Conservation (phyloP, 192 early-diverging fungal genomes). For the Backusella circina region DNA sequence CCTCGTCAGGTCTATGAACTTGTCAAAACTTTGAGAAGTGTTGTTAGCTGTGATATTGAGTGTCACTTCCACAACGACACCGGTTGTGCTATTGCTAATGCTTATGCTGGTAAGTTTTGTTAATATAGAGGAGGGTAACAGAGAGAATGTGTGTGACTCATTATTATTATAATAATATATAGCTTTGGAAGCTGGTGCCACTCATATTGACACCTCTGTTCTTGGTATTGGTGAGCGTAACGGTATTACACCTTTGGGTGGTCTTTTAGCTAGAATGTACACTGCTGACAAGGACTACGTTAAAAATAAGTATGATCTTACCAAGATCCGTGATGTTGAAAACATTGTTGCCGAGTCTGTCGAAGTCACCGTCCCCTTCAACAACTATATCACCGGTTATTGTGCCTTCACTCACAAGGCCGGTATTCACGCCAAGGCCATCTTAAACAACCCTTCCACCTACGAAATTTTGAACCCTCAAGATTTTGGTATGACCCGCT, state of each 20-base stretch:
- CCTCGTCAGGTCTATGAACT: slow-evolving; percentile 98
- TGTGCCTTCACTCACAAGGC: slow-evolving; percentile 99
- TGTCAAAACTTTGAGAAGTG: slow-evolving; percentile 89
- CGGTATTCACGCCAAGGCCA: slow-evolving; percentile 99
- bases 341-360: slow-evolving; percentile 96
- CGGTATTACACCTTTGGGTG: slow-evolving; percentile 95
- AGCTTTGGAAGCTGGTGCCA: slow-evolving; percentile 95
- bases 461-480: slow-evolving; percentile 98
- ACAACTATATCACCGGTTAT: slow-evolving; percentile 99
- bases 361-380: slow-evolving; percentile 95
- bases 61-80: slow-evolving; percentile 99
- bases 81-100: slow-evolving; percentile 98
- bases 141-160: neutral
- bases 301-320: slow-evolving; percentile 90
- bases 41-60: slow-evolving; percentile 98
- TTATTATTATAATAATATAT: slow-evolving; percentile 16
- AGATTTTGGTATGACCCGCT: slow-evolving; percentile 98
- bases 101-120: slow-evolving; percentile 66
- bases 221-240: slow-evolving; percentile 99
- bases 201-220: slow-evolving; percentile 97
- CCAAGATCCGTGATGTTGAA: slow-evolving; percentile 91
- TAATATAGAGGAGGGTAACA: neutral
- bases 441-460: slow-evolving; percentile 97
- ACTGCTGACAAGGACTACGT: slow-evolving; percentile 89
- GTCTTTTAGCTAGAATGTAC: slow-evolving; percentile 94